These are phyloP conservation scores for Cystobasidium ongulense DNA, from an alignment of 768 basidiomycete genomes.

Conservation along the genomic window DNA sequence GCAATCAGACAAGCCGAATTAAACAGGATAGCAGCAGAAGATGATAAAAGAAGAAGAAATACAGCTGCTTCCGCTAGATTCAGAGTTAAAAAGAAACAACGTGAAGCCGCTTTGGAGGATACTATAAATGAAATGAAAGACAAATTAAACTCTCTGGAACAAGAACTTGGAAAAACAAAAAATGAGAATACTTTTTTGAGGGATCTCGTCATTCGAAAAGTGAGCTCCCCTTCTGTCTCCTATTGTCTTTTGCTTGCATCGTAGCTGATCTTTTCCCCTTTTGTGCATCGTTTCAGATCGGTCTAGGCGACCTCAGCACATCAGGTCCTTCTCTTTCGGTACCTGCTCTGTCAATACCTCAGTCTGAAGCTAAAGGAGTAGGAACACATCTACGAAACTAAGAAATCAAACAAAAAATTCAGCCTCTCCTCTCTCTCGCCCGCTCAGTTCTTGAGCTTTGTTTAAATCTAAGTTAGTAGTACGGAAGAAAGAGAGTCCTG, in stretches of 20 bases:
- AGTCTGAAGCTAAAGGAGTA: slow-evolving; percentile 4
- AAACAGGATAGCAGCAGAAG: slow-evolving; percentile 52
- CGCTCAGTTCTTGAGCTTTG: no score
- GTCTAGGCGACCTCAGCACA: neutral
- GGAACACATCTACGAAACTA: neutral
- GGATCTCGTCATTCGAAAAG: slow-evolving; percentile 62
- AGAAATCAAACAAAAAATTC: neutral
- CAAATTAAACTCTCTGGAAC: slow-evolving; percentile 71
- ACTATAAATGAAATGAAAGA: slow-evolving; percentile 75
- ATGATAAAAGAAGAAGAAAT: slow-evolving; percentile 88
- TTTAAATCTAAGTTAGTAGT: no score
- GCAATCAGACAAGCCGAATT: slow-evolving; percentile 19
- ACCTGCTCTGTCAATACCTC: neutral
- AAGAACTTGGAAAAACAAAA: slow-evolving; percentile 78
- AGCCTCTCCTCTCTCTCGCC: neutral
- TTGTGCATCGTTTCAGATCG: slow-evolving; percentile 3
- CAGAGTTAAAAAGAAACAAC: slow-evolving; percentile 90
- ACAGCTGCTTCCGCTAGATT: slow-evolving; percentile 85
- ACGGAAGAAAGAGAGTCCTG: no score
- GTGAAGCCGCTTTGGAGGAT: slow-evolving; percentile 77
- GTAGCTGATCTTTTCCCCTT: neutral
- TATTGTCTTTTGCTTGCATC: neutral
- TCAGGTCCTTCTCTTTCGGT: neutral
- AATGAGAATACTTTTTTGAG: slow-evolving; percentile 90
- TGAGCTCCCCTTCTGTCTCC: neutral